These are phyloP conservation scores for Crucibulum laeve DNA, from an alignment of 768 basidiomycete genomes.

Conservation along the genomic window DNA sequence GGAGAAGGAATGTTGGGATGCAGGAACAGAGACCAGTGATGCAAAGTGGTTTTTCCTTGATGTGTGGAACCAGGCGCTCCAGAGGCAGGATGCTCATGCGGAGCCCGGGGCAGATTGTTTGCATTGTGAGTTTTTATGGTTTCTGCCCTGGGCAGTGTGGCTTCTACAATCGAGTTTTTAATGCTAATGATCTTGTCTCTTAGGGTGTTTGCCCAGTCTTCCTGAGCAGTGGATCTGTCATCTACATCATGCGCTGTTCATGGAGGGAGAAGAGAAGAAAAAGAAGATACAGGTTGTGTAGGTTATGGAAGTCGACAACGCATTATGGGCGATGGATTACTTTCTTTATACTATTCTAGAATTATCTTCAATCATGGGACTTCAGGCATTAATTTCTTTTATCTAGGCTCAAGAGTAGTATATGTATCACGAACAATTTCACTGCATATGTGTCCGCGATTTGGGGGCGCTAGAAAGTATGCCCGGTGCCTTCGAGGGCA, in stretches of 20 bases:
- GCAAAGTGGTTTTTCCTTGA: constrained; percentile 22
- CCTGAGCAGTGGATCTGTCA: constrained; percentile 20
- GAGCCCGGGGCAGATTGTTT: constrained; percentile 22
- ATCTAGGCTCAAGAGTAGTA: too few relatives aligned
- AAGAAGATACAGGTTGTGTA: too few relatives aligned
- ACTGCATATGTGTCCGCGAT: too few relatives aligned
- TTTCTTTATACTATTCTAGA: too few relatives aligned
- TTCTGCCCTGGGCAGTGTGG: background rate
- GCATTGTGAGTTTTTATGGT: constrained; percentile 16
- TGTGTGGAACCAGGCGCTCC: constrained; percentile 19
- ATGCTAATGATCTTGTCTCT: background rate
- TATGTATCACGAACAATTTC: too few relatives aligned
- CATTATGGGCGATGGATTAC: too few relatives aligned
- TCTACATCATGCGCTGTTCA: constrained; percentile 15
- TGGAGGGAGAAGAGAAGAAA: constrained; percentile 2
- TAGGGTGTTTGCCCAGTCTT: constrained; percentile 20
- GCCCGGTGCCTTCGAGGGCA: too few relatives aligned
- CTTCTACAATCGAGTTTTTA: background rate
- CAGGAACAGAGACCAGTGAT: constrained; percentile 6
- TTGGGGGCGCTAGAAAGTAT: too few relatives aligned
- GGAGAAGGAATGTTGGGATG: constrained; percentile 8
- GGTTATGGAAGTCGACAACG: too few relatives aligned
- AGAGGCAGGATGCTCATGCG: constrained; percentile 22
- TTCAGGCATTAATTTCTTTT: too few relatives aligned
- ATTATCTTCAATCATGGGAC: too few relatives aligned